A percentile compares a stretch with the other conserved stretches of the same genome.
These are phyloP conservation scores for Laburnicola sp. DNA, from an alignment of 2,329 filamentous ascomycete genomes.

Conservation along the genomic window DNA sequence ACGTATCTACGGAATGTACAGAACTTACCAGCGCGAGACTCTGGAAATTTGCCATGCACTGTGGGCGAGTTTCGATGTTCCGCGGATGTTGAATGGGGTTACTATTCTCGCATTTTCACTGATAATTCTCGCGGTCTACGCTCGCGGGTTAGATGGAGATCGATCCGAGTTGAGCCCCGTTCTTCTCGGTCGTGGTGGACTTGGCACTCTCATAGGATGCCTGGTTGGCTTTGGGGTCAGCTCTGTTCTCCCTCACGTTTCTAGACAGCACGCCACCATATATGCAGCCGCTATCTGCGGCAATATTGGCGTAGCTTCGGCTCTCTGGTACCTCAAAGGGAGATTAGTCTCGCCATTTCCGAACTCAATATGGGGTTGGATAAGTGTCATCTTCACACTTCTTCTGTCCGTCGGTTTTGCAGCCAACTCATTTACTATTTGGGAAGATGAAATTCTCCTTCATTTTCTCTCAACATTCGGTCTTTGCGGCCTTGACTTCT, in stretches of 20 bases:
- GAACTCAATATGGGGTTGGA: conserved; percentile 83
- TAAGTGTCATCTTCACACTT: conserved; percentile 78
- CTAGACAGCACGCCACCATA: conserved; percentile 45
- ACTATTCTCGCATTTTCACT: conserved; percentile 69
- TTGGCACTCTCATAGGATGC: conserved; percentile 54
- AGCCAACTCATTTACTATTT: conserved; percentile 97
- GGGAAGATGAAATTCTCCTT: conserved; percentile 92
- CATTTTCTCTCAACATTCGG: conserved; percentile 92
- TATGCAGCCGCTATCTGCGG: conserved; percentile 48
- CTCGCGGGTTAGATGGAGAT: conserved; percentile 59
- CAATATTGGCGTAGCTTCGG: conserved; percentile 46
- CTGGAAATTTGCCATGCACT: conserved; percentile 77
- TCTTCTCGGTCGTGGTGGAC: conserved; percentile 55
- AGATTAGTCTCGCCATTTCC: conserved; percentile 63
- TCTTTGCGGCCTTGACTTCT: conserved; percentile 72
- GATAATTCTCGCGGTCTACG: conserved; percentile 71
- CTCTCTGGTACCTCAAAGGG: conserved; percentile 47
- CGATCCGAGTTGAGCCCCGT: conserved; percentile 57
- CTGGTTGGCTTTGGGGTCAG: conserved; percentile 48
- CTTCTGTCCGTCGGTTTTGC: conserved; percentile 92
- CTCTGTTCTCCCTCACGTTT: conserved; percentile 47
- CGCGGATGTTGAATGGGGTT: conserved; percentile 82
- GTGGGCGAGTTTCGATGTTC: conserved; percentile 90
- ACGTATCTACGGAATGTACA: conserved; percentile 61
- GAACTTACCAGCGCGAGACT: conserved; percentile 75